Evolutionary conservation across 768 basidiomycete species (phyloP).

Genomic region (Podaxis sp.): DNA sequence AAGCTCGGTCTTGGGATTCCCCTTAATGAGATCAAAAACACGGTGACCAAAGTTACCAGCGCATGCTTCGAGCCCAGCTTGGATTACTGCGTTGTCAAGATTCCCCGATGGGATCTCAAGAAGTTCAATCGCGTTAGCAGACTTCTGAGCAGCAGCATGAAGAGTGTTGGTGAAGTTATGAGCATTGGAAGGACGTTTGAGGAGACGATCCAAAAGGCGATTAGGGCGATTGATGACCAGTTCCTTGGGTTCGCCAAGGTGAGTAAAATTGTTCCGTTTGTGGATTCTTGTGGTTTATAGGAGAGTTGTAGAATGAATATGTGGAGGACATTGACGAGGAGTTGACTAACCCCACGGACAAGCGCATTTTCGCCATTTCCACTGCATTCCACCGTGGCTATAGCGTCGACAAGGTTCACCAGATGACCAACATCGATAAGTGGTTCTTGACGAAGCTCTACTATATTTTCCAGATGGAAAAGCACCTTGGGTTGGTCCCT

Average conservation of each 20-base stretch:
- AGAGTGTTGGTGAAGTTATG: slow-evolving; percentile 99
- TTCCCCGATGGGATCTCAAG: slow-evolving; percentile 98
- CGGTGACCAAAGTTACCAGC: slow-evolving; percentile 93
- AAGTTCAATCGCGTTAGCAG: slow-evolving; percentile 96
- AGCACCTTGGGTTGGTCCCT: slow-evolving; percentile 63
- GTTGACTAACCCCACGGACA: slow-evolving; percentile 92
- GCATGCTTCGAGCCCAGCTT: slow-evolving; percentile 98
- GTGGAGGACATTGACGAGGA: slow-evolving; percentile 93
- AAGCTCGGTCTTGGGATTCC: slow-evolving; percentile 97
- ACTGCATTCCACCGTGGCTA: slow-evolving; percentile 92
- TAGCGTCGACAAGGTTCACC: slow-evolving; percentile 93
- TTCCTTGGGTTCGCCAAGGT: slow-evolving; percentile 92
- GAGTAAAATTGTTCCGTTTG: slow-evolving; percentile 6
- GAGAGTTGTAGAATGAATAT: slow-evolving; percentile 66
- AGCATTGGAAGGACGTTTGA: slow-evolving; percentile 98
- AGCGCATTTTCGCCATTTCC: slow-evolving; percentile 95
- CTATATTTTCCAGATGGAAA: slow-evolving; percentile 82
- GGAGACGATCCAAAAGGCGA: slow-evolving; percentile 98
- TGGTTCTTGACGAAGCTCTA: slow-evolving; percentile 95
- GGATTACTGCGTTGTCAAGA: slow-evolving; percentile 98
- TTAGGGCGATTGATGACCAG: slow-evolving; percentile 93
- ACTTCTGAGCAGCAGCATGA: slow-evolving; percentile 93
- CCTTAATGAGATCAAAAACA: slow-evolving; percentile 96
- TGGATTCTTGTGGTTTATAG: not conserved
- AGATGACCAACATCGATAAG: slow-evolving; percentile 97